Evolutionary conservation across 768 basidiomycete species (phyloP).

Genomic region (Tylopilus vinaceipallidus): DNA sequence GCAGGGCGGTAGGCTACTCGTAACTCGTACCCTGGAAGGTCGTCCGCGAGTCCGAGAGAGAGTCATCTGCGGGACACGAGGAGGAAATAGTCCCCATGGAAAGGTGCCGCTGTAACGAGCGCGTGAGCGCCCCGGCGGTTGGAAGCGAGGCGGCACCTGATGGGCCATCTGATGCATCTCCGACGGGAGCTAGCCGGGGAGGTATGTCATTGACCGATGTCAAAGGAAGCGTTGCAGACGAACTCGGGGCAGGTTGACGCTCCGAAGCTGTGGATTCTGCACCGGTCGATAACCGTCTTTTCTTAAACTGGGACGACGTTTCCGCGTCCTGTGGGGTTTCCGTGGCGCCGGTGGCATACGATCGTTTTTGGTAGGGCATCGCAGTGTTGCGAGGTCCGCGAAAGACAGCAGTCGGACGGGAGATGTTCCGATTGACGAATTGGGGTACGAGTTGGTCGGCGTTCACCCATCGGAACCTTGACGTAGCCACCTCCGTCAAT

Average conservation of each 20-base stretch:
- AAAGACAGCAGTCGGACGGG: constrained; percentile 15
- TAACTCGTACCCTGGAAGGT: constrained; percentile 13
- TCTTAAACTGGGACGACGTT: constrained; percentile 26
- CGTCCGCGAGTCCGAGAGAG: constrained; percentile 24
- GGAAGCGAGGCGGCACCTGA: background rate
- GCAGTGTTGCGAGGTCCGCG: constrained; percentile 6
- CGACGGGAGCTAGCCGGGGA: constrained; percentile 31
- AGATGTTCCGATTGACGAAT: constrained; percentile 23
- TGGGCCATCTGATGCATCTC: constrained; percentile 12
- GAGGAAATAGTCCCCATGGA: constrained; percentile 26
- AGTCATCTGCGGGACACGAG: constrained; percentile 3
- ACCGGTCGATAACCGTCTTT: constrained; percentile 21
- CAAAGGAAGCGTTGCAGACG: constrained; percentile 12
- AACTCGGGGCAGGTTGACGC: constrained; percentile 4
- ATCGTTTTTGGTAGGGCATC: constrained; percentile 25
- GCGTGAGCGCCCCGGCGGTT: constrained; percentile 14
- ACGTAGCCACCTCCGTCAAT: constrained; percentile 24
- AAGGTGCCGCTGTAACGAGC: constrained; percentile 27
- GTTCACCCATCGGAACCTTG: constrained; percentile 32
- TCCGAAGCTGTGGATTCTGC: background rate
- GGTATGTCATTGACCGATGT: constrained; percentile 29
- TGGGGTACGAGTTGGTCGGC: constrained; percentile 28
- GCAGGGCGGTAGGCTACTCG: constrained; percentile 3
- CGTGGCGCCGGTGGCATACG: constrained; percentile 7
- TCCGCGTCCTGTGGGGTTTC: constrained; percentile 7